Evolutionary conservation across 2,329 filamentous ascomycete genomes (phyloP), one percentile per base, ranked within the genome.

Genomic region (Trichoderma atroviride): DNA sequence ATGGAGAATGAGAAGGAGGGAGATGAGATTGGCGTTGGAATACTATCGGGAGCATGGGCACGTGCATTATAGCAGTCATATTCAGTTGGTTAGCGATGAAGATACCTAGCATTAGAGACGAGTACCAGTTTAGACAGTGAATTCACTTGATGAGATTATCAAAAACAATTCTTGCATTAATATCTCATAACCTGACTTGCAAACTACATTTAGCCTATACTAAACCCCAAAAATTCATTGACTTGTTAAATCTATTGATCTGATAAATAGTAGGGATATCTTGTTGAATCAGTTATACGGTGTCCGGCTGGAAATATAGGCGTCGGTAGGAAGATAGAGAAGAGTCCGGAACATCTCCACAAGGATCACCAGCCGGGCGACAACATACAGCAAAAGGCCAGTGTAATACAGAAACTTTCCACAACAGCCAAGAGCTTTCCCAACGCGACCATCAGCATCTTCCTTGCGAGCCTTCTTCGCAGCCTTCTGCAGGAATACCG

Each of bases 331-430:
- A 0, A 59, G 40, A 24, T 52, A 67, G 16, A 14, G 37, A 6
- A 67, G 63, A n/a, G 55, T 67, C 22, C 55, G 19, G 37, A 67
- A 35, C 14, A 67, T 58, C 37, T 67, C 40, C 0, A 59, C 37
- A 14, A 67, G 2, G 5, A 67, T 24, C 1, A 67, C 19, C 3
- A 67, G 40, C 35, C 63, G 10, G 0, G 63, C 63, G 3, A n/a
- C 0, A 11, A 67, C 13, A 7, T 57, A 57, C 2, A 47, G 19
- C 2, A 22, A 22, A 4, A 50, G n/a, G 2, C 43, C n/a, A 22
- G 19, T 4, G n/a, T 7, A 1, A 14, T n/a, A 3, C 4, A 59
- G 4, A 19, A 59, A 29, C 16, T 7, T 22, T 9, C 43, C n/a
- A 22, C n/a, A 50, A 50, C 1, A 50, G 14, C 37, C 37, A 14